Evolutionary conservation across 306 rosid genomes (phyloP).

Genomic region (Quercus ilex): DNA sequence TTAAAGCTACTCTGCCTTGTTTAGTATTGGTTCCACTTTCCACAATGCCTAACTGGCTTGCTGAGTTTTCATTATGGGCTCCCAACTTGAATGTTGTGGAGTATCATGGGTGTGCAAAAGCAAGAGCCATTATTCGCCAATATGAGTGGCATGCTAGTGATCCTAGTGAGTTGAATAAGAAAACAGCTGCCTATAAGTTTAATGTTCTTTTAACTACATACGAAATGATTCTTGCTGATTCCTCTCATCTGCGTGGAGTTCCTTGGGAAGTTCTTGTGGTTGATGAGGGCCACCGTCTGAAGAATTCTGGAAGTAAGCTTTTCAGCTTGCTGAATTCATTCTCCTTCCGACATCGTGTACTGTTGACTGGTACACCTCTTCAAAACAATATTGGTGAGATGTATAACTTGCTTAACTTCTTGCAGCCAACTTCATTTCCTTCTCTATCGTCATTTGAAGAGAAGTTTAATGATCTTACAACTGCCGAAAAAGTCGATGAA

Average conservation of each 20-base stretch:
- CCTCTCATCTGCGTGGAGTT: conserved; percentile 89
- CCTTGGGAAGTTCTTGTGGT: conserved; percentile 99
- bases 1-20: conserved; percentile 91
- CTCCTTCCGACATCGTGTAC: conserved; percentile 94
- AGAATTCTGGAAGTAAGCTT: conserved; percentile 96
- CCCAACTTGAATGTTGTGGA: conserved; percentile 95
- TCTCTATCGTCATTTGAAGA: conserved; percentile 90
- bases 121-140: conserved; percentile 88
- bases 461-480: conserved; percentile 92
- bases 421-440: conserved; percentile 98
- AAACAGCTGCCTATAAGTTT: conserved; percentile 76
- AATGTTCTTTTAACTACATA: conserved; percentile 94
- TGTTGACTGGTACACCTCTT: conserved; percentile 98
- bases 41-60: conserved; percentile 98
- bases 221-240: conserved; percentile 98
- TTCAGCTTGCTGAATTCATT: conserved; percentile 92
- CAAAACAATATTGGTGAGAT: conserved; percentile 99
- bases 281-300: conserved; percentile 96
- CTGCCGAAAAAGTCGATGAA: conserved; percentile 94
- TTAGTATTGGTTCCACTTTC: conserved; percentile 96
- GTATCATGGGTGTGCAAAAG: conserved; percentile 98
- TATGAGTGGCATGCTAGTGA: conserved; percentile 95
- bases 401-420: conserved; percentile 97
- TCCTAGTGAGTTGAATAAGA: conserved; percentile 54
- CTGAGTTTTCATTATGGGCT: conserved; percentile 93